Percentiles rank a stretch among this genome's conserved stretches.
Conservation (phyloP, 2,329 filamentous ascomycete genomes). For the Ophiostoma sp. region DNA sequence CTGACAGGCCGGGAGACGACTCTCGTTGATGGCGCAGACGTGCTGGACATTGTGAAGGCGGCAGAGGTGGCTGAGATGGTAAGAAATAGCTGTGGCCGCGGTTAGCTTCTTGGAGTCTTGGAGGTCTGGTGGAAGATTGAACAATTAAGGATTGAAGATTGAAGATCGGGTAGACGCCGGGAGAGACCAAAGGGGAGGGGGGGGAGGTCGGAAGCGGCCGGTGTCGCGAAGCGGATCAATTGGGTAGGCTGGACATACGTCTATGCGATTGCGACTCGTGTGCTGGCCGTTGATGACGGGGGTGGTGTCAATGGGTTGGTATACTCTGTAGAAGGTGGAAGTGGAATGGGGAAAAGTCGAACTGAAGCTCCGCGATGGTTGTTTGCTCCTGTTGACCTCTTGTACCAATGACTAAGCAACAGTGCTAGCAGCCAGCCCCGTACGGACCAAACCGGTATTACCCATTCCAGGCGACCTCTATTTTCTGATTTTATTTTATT, state of each 20-base stretch:
- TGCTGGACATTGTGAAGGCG: conserved; percentile 49
- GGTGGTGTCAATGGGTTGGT: background rate
- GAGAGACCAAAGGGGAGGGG: too few species aligned
- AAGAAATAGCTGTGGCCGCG: background rate
- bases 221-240: background rate
- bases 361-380: conserved; percentile 7
- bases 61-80: conserved; percentile 10
- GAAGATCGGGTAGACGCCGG: background rate
- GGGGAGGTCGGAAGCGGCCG: background rate
- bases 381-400: background rate
- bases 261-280: background rate
- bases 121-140: background rate
- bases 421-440: too few species aligned
- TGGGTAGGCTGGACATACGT: background rate
- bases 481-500: background rate
- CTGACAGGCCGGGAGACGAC: conserved; percentile 80
- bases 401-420: background rate
- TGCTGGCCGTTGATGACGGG: background rate
- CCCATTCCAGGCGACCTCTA: background rate
- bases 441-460: conserved; percentile 27
- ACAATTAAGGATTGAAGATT: background rate
- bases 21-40: conserved; percentile 49
- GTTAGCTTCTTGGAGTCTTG: background rate
- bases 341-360: conserved; percentile 11
- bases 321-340: background rate